Evolutionary conservation across 78 protist genomes (phyloP).

Genomic region (Dictyostelium brefeldianum): DNA sequence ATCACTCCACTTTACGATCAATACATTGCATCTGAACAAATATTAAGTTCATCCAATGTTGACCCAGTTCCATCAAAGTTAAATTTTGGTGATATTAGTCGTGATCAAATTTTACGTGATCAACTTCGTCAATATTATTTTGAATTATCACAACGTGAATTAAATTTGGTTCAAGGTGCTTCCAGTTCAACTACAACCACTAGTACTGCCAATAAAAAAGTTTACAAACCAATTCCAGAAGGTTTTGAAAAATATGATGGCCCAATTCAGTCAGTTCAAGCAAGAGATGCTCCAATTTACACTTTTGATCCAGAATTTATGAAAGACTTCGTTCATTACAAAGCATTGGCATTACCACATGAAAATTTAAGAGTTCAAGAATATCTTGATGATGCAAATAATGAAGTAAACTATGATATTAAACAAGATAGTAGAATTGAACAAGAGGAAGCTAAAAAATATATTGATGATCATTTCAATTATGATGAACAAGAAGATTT

Average conservation of each 20-base stretch:
- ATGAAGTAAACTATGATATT: no score
- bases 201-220: background rate
- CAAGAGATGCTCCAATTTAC: background rate
- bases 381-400: background rate
- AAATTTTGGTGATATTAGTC: background rate
- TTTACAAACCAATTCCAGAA: background rate
- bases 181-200: background rate
- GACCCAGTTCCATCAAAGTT: background rate
- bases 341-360: background rate
- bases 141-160: background rate
- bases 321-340: constrained; percentile 17
- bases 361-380: constrained; percentile 1
- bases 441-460: background rate
- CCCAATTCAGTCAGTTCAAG: background rate
- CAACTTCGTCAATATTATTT: constrained; percentile 18
- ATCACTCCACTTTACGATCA: background rate
- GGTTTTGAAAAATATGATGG: background rate
- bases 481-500: background rate
- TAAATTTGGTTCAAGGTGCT: background rate
- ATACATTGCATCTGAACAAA: background rate
- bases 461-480: background rate
- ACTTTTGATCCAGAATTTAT: background rate
- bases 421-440: background rate
- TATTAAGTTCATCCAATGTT: background rate
- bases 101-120: background rate